Evolutionary conservation across 1,284 basidiomycete species (phyloP).

Genomic region (Cryptococcus hybrid): DNA sequence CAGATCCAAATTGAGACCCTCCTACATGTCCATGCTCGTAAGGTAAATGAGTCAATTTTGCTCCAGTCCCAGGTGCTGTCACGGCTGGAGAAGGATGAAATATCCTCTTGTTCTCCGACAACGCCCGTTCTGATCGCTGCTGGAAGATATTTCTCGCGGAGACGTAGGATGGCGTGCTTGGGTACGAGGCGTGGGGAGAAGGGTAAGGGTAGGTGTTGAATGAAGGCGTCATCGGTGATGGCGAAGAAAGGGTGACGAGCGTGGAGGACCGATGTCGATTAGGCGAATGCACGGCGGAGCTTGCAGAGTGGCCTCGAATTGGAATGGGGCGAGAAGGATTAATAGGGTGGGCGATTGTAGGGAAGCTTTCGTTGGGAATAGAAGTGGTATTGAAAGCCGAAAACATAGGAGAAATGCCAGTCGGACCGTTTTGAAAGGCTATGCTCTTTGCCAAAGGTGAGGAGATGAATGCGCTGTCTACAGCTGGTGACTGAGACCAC

Average conservation of each 20-base stretch:
- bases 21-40: neutral
- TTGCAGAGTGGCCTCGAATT: constrained; percentile 10
- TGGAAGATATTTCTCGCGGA: neutral
- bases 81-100: constrained; percentile 16
- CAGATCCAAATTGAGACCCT: neutral
- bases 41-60: constrained; percentile 5
- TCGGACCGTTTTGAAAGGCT: too few relatives aligned
- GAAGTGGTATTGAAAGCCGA: constrained; percentile 7
- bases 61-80: constrained; percentile 5
- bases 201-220: constrained; percentile 7
- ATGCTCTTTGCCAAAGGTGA: too few relatives aligned
- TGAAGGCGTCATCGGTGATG: neutral
- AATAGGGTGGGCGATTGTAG: neutral
- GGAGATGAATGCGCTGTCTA: too few relatives aligned
- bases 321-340: constrained; percentile 5
- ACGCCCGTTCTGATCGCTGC: constrained; percentile 7
- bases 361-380: neutral
- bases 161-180: neutral
- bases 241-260: constrained; percentile 1
- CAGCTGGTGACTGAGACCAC: too few relatives aligned
- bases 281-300: neutral
- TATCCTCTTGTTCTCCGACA: constrained; percentile 6
- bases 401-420: constrained; percentile 15
- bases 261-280: constrained; percentile 10
- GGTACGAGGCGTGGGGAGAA: neutral